Evolutionary conservation across 164 flowering plant genomes (phyloP), one percentile per base, ranked within the genome.

Genomic region (Umbellularia californica): DNA sequence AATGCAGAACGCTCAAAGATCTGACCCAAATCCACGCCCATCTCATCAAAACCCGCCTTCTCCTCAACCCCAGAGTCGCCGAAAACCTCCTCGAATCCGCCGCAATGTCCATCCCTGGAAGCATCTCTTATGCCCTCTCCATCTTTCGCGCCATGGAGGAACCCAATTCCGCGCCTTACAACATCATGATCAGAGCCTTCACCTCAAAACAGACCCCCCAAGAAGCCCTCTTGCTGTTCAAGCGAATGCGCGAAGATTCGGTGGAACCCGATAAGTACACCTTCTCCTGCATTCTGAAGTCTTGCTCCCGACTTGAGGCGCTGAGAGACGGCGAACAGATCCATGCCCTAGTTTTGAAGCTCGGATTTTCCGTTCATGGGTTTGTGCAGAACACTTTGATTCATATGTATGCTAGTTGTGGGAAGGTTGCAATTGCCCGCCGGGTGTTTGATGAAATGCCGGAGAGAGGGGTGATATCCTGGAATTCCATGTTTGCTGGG

Each of bases 401-500:
- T 27, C 79, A 75, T 68, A 33, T 83, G 80, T 87, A 87, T 76
- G 87, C 79, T 1, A 79, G 28, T 62, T 85, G 85, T 47, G 87
- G 86, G 1, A 25, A 77, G 67, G 50, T 82, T 22, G 78, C 52
- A 0, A 71, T 72, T 58, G 86, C 85, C 0, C 87, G 88, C 4
- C 28, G 72, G 7, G 71, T 89, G 83, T 87, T 87, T 47, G 90
- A 85, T 78, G 81, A 74, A 79, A 83, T 84, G 84, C 6, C 80
- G 20, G 77, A 76, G 0, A 85, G 81, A 73, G 72, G 69, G 50
- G 41, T 78, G 28, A 14, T 79, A n/a, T 58, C 88, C 9, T 87
- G 89, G 89, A 88, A 81, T 60, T 77, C 87, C 3, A 81, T 87
- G 88, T 75, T 88, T 70, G 76, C 85, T 1, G 89, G 86, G 62